A percentile compares a stretch with the other conserved stretches of the same genome.
Evolutionary conservation across 2,329 filamentous ascomycete species (phyloP).

Genomic region (Penicillium fuscoglaucum): DNA sequence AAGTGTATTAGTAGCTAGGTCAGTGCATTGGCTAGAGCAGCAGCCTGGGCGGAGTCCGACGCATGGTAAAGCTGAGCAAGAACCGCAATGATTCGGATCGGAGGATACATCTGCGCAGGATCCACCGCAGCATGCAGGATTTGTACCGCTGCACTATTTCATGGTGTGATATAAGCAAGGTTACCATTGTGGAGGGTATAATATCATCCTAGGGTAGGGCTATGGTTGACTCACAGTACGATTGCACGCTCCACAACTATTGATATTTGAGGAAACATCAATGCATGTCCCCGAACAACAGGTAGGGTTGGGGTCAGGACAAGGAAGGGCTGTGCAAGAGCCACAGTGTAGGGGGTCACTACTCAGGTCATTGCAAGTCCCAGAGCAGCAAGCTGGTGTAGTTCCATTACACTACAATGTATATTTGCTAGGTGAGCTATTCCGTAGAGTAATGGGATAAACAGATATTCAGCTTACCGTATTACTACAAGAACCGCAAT

Average conservation of each 20-base stretch:
- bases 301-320: constrained; percentile 4
- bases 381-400: constrained; percentile 16
- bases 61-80: not conserved
- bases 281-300: constrained; percentile 3
- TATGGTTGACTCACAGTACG: not conserved
- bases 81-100: not conserved
- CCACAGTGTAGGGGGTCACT: constrained; percentile 13
- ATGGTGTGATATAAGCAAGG: not conserved
- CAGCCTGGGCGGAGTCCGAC: not conserved
- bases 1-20: not conserved
- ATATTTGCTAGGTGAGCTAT: not conserved
- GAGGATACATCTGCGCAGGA: not conserved
- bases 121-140: not conserved
- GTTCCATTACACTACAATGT: constrained; percentile 12
- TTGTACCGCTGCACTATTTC: not conserved
- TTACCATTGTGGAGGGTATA: too few species aligned
- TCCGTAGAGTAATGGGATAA: too few species aligned
- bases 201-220: not conserved
- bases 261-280: not conserved
- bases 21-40: not conserved
- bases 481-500: constrained; percentile 16
- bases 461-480: not conserved
- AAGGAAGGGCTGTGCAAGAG: constrained; percentile 11
- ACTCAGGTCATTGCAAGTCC: constrained; percentile 14
- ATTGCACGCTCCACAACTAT: not conserved